Evolutionary conservation across 805 yeast genomes (phyloP), one percentile per base, ranked within the genome.

Genomic region (Metschnikowia noctiluminum): DNA sequence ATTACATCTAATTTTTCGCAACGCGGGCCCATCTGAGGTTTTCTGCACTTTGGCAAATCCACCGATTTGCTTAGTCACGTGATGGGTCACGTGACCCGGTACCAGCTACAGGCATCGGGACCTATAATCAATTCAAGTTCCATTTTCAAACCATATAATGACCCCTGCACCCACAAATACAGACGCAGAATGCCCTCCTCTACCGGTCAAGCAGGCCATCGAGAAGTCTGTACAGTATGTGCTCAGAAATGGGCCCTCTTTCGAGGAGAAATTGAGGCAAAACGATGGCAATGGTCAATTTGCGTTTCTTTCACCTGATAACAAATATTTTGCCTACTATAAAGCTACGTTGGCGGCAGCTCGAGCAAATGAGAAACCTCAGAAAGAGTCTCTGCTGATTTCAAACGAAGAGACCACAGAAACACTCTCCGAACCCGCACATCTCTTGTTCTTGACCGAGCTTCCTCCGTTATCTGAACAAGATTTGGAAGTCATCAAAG

Each of bases 141-240:
- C 21, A 21, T 21, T 21, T 21, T 21, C 21, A 21, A 21, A 21
- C 21, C 21, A 21, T 21, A 21, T 10, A 9, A 30, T 30, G 32
- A 30, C 32, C 13, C 32, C 32, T 30, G 32, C 32, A 10, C 12
- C 32, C 10, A 12, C 12, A 30, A 30, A 30, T 10, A 30, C 32
- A 30, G 13, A 9, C 31, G 28, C n/a, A 11, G 41, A 38, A 34
- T 34, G 21, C 34, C 59, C 55, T 9, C 57, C 87, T 2, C 77
- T 70, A 8, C 73, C 75, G 11, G 57, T 76, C 6, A 66, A 70
- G 52, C 74, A 74, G 13, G 74, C 79, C 15, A 84, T 91, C 15
- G 82, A 79, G 43, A 87, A 85, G 59, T 87, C 96, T 0, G 89
- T 85, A 0, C 78, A 71, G 3, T 88, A 85, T 58, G 89, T 90